Conservation (phyloP, 2,329 filamentous ascomycete species). For the Colletotrichum tropicale region DNA sequence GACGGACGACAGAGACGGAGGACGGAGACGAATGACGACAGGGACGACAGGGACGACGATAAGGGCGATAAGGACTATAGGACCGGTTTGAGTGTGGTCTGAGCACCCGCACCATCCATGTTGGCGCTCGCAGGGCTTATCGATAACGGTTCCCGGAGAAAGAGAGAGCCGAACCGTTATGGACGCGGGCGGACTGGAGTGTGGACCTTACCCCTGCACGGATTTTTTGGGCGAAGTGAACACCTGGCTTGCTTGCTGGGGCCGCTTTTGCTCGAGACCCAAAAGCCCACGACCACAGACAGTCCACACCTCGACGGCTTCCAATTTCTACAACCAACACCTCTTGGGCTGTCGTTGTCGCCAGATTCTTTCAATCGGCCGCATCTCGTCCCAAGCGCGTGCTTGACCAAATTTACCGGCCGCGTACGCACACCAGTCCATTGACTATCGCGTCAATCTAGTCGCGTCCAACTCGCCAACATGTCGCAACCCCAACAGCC, state of each 20-base stretch:
- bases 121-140: not conserved
- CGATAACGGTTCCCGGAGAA: conserved; percentile 21
- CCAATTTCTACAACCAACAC: not conserved
- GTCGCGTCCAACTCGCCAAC: not conserved
- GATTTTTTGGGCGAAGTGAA: conserved; percentile 21
- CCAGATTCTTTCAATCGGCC: not conserved
- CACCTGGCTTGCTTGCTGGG: conserved; percentile 23
- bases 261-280: conserved; percentile 10
- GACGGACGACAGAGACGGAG: too few relatives aligned
- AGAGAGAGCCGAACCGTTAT: not conserved
- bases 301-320: not conserved
- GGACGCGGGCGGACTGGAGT: not conserved
- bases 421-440: not conserved
- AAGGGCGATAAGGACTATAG: not conserved
- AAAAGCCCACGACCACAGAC: not conserved
- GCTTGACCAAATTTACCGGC: not conserved
- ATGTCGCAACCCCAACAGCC: conserved; percentile 1
- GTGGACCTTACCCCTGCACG: conserved; percentile 8
- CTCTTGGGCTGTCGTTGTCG: not conserved
- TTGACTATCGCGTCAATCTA: not conserved
- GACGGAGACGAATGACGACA: too few relatives aligned
- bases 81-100: not conserved
- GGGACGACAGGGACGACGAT: too few relatives aligned
- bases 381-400: not conserved
- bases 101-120: not conserved